phyloP scores from a whole-genome alignment of 1,284 basidiomycete genomes.

The Naganishia cerealis region DNA sequence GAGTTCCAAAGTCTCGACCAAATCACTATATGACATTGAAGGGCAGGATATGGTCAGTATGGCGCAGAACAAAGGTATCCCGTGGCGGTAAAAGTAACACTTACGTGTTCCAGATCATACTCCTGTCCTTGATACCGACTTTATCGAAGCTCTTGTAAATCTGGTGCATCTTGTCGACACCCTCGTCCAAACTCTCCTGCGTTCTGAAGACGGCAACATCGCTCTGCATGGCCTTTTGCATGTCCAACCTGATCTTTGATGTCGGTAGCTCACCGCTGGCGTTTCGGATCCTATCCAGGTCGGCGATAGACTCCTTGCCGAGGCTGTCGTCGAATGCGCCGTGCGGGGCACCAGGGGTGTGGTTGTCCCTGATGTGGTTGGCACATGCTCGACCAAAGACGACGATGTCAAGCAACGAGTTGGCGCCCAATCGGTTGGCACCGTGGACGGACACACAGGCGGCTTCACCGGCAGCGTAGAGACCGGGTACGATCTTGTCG shows the following conservation, averaged over 20 bases:
- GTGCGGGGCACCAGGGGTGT: conserved; percentile 87
- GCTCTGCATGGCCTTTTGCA: conserved; percentile 99
- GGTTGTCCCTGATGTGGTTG: conserved; percentile 92
- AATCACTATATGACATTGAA: conserved; percentile 58
- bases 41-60: conserved; percentile 28
- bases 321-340: conserved; percentile 83
- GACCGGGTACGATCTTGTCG: conserved; percentile 91
- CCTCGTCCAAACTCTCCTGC: conserved; percentile 85
- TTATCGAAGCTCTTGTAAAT: conserved; percentile 87
- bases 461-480: conserved; percentile 98
- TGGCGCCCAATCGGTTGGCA: conserved; percentile 98
- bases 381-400: conserved; percentile 98
- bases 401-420: conserved; percentile 97
- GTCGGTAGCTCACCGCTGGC: conserved; percentile 81
- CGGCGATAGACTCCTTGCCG: conserved; percentile 80
- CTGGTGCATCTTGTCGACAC: conserved; percentile 78
- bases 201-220: conserved; percentile 65
- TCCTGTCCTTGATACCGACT: conserved; percentile 94
- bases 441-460: conserved; percentile 99
- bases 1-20: conserved; percentile 94
- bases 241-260: conserved; percentile 84
- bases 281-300: conserved; percentile 85
- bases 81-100: conserved; percentile 41
- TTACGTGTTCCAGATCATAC: conserved; percentile 98
- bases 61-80: conserved; percentile 34